phyloP scores from a whole-genome alignment of 345 rosid species.

The Corchorus capsularis region DNA sequence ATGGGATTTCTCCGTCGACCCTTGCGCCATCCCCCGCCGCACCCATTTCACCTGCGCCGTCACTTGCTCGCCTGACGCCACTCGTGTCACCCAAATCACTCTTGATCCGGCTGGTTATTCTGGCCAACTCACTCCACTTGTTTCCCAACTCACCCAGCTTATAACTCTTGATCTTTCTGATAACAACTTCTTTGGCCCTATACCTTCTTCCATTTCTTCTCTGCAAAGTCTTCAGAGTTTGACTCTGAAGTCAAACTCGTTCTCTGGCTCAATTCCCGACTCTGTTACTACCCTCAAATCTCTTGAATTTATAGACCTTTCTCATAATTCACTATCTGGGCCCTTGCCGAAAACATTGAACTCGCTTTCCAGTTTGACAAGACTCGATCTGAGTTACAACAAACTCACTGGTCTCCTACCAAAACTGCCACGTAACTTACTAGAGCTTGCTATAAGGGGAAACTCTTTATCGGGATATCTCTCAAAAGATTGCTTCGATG shows the following conservation, averaged over 20 bases:
- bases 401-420: conserved; percentile 65
- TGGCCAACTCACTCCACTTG: conserved; percentile 66
- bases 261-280: conserved; percentile 63
- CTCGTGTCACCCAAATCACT: conserved; percentile 64
- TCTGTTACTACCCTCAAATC: conserved; percentile 45
- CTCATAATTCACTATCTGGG: conserved; percentile 69
- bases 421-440: conserved; percentile 53
- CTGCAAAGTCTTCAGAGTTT: conserved; percentile 53
- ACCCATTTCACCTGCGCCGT: conserved; percentile 69
- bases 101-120: conserved; percentile 85
- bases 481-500: conserved; percentile 49
- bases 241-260: conserved; percentile 68
- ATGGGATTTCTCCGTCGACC: conserved; percentile 72
- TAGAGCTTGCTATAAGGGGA: conserved; percentile 65
- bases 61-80: conserved; percentile 57
- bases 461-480: conserved; percentile 69
- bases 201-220: conserved; percentile 66
- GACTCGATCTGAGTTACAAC: conserved; percentile 83
- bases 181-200: conserved; percentile 62
- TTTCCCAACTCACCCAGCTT: conserved; percentile 64
- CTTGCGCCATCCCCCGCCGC: conserved; percentile 69
- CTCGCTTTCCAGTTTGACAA: conserved; percentile 42
- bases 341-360: conserved; percentile 47
- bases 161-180: conserved; percentile 68
- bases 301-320: conserved; percentile 57